A percentile compares a stretch with the other conserved stretches of the same genome.
Conservation (phyloP, 345 rosid species). For the Eucalyptus viminalis region DNA sequence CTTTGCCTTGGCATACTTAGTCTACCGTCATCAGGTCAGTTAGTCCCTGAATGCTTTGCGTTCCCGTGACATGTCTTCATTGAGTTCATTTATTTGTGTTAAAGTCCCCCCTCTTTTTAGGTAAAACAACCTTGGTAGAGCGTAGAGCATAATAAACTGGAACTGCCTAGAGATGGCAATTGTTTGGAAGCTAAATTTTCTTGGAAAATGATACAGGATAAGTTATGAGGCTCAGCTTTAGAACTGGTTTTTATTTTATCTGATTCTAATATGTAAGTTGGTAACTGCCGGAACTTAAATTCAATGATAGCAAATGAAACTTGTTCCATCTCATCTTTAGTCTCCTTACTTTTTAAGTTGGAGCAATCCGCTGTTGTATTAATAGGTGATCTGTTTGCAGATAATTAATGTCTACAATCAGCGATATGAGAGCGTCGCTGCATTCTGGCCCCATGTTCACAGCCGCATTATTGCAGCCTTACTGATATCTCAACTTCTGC, state of each 20-base stretch:
- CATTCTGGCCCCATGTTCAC: constrained; percentile 99
- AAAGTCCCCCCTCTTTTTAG: not conserved
- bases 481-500: constrained; percentile 80
- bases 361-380: not conserved
- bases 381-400: constrained; percentile 18
- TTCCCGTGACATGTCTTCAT: not conserved
- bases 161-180: not conserved
- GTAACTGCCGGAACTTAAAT: not conserved
- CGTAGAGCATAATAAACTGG: not conserved
- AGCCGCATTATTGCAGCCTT: constrained; percentile 83
- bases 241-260: not conserved
- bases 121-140: not conserved
- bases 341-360: not conserved
- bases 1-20: constrained; percentile 92
- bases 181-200: not conserved
- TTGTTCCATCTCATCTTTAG: not conserved
- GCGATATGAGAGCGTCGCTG: constrained; percentile 87
- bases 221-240: not conserved
- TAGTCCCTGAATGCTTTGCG: not conserved
- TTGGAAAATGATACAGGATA: not conserved
- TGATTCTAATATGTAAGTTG: not conserved
- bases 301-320: not conserved
- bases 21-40: constrained; percentile 95
- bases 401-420: constrained; percentile 87
- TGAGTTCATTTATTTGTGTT: not conserved